Base-by-base conservation (phyloP, 1,139 yeast species). In the Yamadazyma songkhlaensis region DNA sequence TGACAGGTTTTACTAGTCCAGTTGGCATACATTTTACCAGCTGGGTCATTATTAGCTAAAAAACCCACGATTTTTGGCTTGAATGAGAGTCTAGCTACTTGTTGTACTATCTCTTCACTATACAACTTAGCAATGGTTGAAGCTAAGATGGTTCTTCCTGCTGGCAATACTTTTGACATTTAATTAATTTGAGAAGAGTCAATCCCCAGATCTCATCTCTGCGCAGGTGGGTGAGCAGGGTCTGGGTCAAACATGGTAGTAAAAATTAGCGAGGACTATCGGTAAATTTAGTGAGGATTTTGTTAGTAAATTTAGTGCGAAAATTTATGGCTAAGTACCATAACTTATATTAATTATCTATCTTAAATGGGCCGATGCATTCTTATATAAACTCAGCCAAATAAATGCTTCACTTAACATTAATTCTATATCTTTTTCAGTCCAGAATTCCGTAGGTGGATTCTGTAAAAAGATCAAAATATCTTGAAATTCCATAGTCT, bases 1-100 rank as follows among this genome's bases (percentile, higher is more conserved):
- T 80, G 84, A 47, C 95, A 82, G 0, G 97, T 90, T 59, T 88
- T 90, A 25, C 84, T 86, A 0, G 98, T 92, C 97, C 97, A 92
- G 38, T 81, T 81, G 32, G 98, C 98, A 58, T 92, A 92, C 85
- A 84, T 84, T 54, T 75, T 76, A 3, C 97, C 97, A 8, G 97
- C 97, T 2, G 97, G 97, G 52, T 92, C 98, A 17, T 74, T 72
- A 57, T 92, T 92, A 21, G 97, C 97, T 36, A 92, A 68, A 45
- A 92, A 79, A 0, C 98, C 98, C 26, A 90, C 96, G 35, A 92
- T 68, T 50, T 77, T 78, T 6, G 97, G 97, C 39, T 68, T 65
- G 46, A 64, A 62, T 2, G 58, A 66, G 29, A 89, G 64, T 17
- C 64, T 52, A 20, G 66, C 54, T 7, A 89, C 85, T 32, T 80